These are phyloP conservation scores for Silybum marianum DNA, from an alignment of 129 eudicot genomes.

Conservation along the genomic window DNA sequence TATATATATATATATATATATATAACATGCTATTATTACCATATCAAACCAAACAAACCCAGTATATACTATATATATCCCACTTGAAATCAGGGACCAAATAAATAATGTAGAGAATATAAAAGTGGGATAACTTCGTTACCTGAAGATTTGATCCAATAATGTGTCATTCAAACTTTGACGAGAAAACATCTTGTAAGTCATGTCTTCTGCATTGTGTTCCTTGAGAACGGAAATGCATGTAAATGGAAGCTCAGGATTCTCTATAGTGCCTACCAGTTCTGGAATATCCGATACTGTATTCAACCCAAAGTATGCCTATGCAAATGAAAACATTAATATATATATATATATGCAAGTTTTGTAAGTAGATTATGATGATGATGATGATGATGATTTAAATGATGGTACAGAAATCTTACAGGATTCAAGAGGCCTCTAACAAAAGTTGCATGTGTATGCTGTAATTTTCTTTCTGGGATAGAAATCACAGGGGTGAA, in stretches of 20 bases:
- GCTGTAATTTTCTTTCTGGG: slow-evolving; percentile 85
- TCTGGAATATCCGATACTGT: slow-evolving; percentile 65
- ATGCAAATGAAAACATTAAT: slow-evolving; percentile 20
- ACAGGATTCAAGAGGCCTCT: slow-evolving; percentile 90
- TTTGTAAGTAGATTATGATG: background rate
- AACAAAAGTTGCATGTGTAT: slow-evolving; percentile 84
- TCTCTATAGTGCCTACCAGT: slow-evolving; percentile 78
- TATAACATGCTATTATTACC: background rate
- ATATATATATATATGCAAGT: background rate
- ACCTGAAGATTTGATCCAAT: slow-evolving; percentile 88
- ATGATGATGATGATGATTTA: background rate
- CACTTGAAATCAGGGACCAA: no score
- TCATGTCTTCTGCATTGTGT: slow-evolving; percentile 61
- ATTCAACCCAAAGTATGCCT: slow-evolving; percentile 83
- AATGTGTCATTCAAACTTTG: slow-evolving; percentile 60
- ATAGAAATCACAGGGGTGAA: slow-evolving; percentile 65
- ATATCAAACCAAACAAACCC: background rate
- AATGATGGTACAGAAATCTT: slow-evolving; percentile 30
- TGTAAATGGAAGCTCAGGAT: slow-evolving; percentile 68
- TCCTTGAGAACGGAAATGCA: slow-evolving; percentile 75
- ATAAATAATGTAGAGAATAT: background rate
- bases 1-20: background rate
- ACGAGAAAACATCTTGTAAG: slow-evolving; percentile 94
- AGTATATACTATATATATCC: no score
- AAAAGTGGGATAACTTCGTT: background rate